A percentile compares a stretch with the other conserved stretches of the same genome.
Conservation (phyloP, 768 basidiomycete species). For the Collybia nuda region DNA sequence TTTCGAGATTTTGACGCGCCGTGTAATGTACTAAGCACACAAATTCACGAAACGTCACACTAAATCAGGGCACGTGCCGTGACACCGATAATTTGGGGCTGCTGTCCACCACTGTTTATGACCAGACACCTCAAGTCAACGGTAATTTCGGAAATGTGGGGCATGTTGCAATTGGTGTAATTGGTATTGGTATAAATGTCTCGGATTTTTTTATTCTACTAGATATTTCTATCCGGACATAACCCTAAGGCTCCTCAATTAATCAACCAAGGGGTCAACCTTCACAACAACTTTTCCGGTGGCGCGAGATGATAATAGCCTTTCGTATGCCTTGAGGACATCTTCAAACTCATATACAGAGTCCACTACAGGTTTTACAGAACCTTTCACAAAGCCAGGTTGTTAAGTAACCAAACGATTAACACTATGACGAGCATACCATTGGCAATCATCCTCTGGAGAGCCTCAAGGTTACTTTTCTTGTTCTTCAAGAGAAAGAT, state of each 20-base stretch:
- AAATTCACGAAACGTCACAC: slow-evolving; percentile 2
- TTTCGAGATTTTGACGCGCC: slow-evolving; percentile 4
- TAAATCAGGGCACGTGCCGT: not conserved
- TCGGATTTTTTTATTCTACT: too few species aligned
- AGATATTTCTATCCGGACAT: too few species aligned
- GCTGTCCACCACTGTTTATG: too few species aligned
- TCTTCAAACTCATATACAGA: slow-evolving; percentile 59
- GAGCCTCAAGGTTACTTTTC: slow-evolving; percentile 30
- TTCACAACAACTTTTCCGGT: slow-evolving; percentile 69
- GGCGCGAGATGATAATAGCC: slow-evolving; percentile 51
- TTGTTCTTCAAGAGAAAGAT: slow-evolving; percentile 30
- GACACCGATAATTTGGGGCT: too few species aligned
- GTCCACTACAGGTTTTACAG: slow-evolving; percentile 56
- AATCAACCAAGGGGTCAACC: slow-evolving; percentile 23
- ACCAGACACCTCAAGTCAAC: too few species aligned
- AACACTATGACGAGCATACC: slow-evolving; percentile 28
- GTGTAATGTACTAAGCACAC: too few species aligned
- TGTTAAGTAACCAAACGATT: too few species aligned
- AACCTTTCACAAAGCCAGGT: slow-evolving; percentile 29
- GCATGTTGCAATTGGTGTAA: too few species aligned
- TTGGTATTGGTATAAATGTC: too few species aligned
- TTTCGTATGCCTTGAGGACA: slow-evolving; percentile 59
- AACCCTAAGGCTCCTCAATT: not conserved
- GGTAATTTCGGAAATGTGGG: too few species aligned
- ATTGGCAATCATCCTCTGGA: slow-evolving; percentile 37